Evolutionary conservation across 306 rosid species (phyloP), one percentile per base, ranked within the genome.

Genomic region (Vigna reflexopilosa): DNA sequence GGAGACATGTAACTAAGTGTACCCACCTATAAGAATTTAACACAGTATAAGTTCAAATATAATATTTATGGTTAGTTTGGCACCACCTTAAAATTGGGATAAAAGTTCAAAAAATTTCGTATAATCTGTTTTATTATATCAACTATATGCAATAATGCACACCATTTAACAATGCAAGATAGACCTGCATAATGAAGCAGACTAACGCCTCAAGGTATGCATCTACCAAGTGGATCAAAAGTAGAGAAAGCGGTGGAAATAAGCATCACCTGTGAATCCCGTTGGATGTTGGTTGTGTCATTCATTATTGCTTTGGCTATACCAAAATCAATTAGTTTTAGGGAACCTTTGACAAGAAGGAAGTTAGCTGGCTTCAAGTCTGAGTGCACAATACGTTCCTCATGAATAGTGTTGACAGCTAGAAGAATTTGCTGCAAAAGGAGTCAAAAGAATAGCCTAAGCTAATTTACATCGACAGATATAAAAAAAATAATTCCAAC

Each of bases 291-390:
- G 10, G 99, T 95, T 59, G 99, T 95, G 80, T 95, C 99, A 16
- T 93, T 93, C 96, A 91, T 87, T 74, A 95, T 95, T 62, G 99
- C 99, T 86, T 95, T 95, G 52, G 99, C 99, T 65, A 92, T 95
- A 20, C 99, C 99, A 78, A 95, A 95, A 82, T 95, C 99, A 81
- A 95, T 95, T 50, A 95, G 87, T 88, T 95, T 95, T 79, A 95
- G 81, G 80, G 93, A 95, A 74, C 99, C 99, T 86, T 89, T 93
- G 76, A 95, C 99, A 45, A 95, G 96, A 72, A 95, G 97, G 82
- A 95, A 95, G 83, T 95, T 95, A 44, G 99, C 99, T 51, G 99
- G 99, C 93, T 95, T 95, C 84, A 95, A 81, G 85, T 95, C 99
- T 20, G 99, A 95, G 82, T 95, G 99, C 77, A 95, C 99, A 59